Evolutionary conservation across 345 rosid species (phyloP).

Genomic region (Brassica napus): DNA sequence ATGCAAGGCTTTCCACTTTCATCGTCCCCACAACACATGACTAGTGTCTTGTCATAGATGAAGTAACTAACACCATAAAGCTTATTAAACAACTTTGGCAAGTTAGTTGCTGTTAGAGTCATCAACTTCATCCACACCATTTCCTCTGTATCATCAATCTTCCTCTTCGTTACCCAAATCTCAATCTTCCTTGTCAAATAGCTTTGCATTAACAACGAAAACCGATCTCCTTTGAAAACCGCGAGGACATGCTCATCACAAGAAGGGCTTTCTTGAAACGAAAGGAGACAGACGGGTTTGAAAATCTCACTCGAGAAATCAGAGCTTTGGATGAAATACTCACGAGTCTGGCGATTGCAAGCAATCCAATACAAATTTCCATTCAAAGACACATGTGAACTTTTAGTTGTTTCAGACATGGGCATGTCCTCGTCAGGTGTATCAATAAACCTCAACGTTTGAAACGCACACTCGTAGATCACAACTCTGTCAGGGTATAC

Average conservation of each 20-base stretch:
- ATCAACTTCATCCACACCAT: slow-evolving; percentile 17
- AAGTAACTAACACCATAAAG: background rate
- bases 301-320: background rate
- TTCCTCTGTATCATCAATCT: background rate
- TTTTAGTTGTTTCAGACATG: background rate
- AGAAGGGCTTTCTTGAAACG: background rate
- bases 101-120: background rate
- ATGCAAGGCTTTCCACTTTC: background rate
- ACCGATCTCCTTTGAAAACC: background rate
- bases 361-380: background rate
- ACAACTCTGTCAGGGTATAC: background rate
- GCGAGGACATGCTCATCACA: background rate
- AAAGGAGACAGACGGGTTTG: background rate
- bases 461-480: background rate
- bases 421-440: background rate
- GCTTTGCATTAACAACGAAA: background rate
- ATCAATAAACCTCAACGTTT: background rate
- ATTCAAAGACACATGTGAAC: background rate
- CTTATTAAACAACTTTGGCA: background rate
- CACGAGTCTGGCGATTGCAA: background rate
- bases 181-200: background rate
- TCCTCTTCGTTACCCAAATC: slow-evolving; percentile 23
- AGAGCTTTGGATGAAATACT: background rate
- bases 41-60: slow-evolving; percentile 2
- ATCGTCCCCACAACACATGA: slow-evolving; percentile 20